Evolutionary conservation across 805 yeast species (phyloP), one percentile per base, ranked within the genome.

Genomic region (Spathaspora boniae): DNA sequence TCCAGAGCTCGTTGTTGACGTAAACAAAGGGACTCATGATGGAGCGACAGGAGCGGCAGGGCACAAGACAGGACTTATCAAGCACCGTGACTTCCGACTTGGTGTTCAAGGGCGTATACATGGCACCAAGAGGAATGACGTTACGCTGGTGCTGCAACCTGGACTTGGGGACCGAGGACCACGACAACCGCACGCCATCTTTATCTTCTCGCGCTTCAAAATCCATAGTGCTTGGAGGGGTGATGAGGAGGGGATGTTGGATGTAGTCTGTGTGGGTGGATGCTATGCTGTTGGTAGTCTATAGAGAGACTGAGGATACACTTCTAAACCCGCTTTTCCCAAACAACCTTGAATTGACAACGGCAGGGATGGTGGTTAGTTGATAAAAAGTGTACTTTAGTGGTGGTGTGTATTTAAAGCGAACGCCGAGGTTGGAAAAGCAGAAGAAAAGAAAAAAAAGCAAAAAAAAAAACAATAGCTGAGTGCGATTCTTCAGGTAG

Each of bases 161-260:
- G n/a, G 76, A 63, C 28, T 70, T 61, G 5, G 85, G 84, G 9
- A 80, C 56, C 7, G 65, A 61, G 52, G 80, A 82, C 88, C 93
- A 85, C 5, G 89, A 70, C 54, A 80, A 70, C 48, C 93, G 74
- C 26, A 82, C 74, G 31, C 93, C 93, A 46, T 83, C 82, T 35
- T 60, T 54, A 53, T 85, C 93, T 54, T 85, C 95, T 46, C 71
- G 60, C 12, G 64, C 64, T 48, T 75, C 80, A 46, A 76, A 74
- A 44, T 60, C 60, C 72, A 66, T 66, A 26, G 12, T 21, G 14
- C 33, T 16, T 5, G 4, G n/a, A n/a, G n/a, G n/a, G n/a, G n/a
- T n/a, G n/a, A n/a, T n/a, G n/a, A 24, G 12, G 12, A 11, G 9
- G 23, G 30, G 9, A 9, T 9, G 12, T 24, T 27, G 25, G 25